Evolutionary conservation across 2,329 filamentous ascomycete genomes (phyloP).

Genomic region (Fusarium sp.): DNA sequence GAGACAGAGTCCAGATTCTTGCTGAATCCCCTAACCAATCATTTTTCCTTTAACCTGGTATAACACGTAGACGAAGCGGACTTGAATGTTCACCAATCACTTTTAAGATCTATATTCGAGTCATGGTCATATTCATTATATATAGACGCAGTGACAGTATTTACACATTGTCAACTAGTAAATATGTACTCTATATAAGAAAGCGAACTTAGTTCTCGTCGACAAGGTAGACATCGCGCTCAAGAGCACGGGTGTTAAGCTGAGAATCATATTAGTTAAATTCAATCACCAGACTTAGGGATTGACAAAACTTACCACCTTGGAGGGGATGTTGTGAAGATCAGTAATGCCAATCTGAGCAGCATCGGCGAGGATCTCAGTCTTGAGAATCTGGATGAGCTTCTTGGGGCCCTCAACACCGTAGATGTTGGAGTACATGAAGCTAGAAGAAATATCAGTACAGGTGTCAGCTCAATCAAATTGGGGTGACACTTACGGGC

Average conservation of each 20-base stretch:
- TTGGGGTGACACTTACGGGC: conserved; percentile 45
- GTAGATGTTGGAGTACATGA: conserved; percentile 68
- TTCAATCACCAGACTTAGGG: rapidly evolving
- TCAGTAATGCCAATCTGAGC: conserved; percentile 54
- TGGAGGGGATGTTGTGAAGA: conserved; percentile 44
- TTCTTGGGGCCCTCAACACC: conserved; percentile 63
- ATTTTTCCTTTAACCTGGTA: no score
- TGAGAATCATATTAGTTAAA: conserved; percentile 17
- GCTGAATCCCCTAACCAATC: no score
- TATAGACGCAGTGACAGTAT: no score
- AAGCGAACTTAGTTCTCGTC: conserved; percentile 21
- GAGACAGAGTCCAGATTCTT: no score
- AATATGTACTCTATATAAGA: no score
- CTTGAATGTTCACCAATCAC: no score
- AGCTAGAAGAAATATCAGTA: conserved; percentile 27
- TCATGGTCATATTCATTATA: no score
- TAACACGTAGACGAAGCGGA: no score
- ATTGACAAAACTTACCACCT: conserved; percentile 33
- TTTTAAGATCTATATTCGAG: no score
- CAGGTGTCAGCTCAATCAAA: rapidly evolving
- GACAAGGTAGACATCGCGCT: conserved; percentile 47
- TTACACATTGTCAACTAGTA: no score
- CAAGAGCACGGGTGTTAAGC: conserved; percentile 49
- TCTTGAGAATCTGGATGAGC: conserved; percentile 64
- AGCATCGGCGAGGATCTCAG: conserved; percentile 59